A percentile compares a stretch with the other conserved stretches of the same genome.
These are phyloP conservation scores for Fraxinus velutina DNA, from an alignment of 305 asterid species.

Conservation along the genomic window DNA sequence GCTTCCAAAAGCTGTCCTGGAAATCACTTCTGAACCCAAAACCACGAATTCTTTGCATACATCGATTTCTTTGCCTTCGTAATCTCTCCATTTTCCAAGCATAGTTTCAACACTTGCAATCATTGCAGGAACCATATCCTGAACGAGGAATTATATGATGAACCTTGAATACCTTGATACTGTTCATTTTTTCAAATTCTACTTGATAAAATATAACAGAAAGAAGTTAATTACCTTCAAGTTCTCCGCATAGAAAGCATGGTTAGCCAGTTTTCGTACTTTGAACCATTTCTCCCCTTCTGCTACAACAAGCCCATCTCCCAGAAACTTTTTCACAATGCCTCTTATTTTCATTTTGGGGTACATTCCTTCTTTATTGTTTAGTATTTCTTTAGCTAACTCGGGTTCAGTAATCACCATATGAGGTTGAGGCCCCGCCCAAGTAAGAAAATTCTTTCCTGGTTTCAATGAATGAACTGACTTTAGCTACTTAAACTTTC, in stretches of 20 bases:
- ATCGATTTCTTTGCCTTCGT: slow-evolving; percentile 38
- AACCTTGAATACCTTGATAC: not conserved
- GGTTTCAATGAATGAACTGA: not conserved
- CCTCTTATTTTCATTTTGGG: slow-evolving; percentile 33
- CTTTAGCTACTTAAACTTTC: not conserved
- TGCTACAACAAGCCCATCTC: slow-evolving; percentile 46
- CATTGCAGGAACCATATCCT: slow-evolving; percentile 63
- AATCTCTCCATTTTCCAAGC: slow-evolving; percentile 38
- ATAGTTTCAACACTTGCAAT: slow-evolving; percentile 38
- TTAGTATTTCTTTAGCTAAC: slow-evolving; percentile 55
- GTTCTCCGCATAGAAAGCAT: slow-evolving; percentile 59
- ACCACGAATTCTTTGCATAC: slow-evolving; percentile 28
- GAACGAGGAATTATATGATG: not conserved
- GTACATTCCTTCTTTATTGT: slow-evolving; percentile 41
- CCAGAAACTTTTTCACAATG: slow-evolving; percentile 37
- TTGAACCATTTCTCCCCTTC: slow-evolving; percentile 56
- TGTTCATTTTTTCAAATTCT: not conserved
- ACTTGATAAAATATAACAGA: not conserved
- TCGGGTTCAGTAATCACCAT: slow-evolving; percentile 54
- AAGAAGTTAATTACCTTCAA: slow-evolving; percentile 39
- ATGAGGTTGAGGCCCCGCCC: slow-evolving; percentile 55
- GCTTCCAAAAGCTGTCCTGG: slow-evolving; percentile 57
- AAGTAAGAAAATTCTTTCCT: slow-evolving; percentile 53
- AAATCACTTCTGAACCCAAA: slow-evolving; percentile 40
- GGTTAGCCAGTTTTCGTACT: slow-evolving; percentile 54